Evolutionary conservation across 2,329 filamentous ascomycete genomes (phyloP).

Genomic region (Fusarium marasasianum): DNA sequence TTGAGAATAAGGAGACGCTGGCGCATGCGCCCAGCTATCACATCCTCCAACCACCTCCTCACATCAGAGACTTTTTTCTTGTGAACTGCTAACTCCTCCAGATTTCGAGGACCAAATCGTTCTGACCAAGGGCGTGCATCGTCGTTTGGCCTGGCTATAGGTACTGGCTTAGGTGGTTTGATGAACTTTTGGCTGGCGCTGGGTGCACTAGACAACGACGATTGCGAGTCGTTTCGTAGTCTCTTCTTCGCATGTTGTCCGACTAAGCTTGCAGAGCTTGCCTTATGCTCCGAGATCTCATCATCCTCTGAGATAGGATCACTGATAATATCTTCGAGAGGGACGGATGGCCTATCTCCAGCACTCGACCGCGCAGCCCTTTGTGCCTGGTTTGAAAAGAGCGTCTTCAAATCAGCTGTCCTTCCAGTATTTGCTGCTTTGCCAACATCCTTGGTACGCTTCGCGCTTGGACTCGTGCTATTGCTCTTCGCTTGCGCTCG

Average conservation of each 20-base stretch:
- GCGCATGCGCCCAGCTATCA: conserved; percentile 70
- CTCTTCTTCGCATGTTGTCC: conserved; percentile 66
- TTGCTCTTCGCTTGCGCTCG: conserved; percentile 45
- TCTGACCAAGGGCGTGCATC: conserved; percentile 87
- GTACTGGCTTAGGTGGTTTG: conserved; percentile 51
- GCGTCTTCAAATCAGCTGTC: conserved; percentile 64
- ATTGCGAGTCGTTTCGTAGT: conserved; percentile 51
- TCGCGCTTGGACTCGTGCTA: conserved; percentile 47
- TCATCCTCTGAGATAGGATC: conserved; percentile 71
- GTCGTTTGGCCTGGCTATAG: conserved; percentile 50
- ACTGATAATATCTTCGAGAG: conserved; percentile 61
- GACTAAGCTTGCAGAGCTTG: conserved; percentile 63
- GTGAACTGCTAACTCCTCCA: conserved; percentile 91
- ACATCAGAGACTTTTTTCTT: conserved; percentile 94
- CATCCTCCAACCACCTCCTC: conserved; percentile 80
- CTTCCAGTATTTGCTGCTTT: conserved; percentile 61
- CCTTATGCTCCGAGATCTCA: conserved; percentile 61
- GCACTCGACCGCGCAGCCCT: conserved; percentile 51
- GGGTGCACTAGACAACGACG: conserved; percentile 32
- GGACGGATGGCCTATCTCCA: conserved; percentile 42
- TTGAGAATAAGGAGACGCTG: conserved; percentile 86
- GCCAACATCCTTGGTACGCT: conserved; percentile 52
- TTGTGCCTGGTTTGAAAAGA: conserved; percentile 71
- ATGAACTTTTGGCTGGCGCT: conserved; percentile 63
- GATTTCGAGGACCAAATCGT: conserved; percentile 75